Percentiles rank a stretch among this genome's conserved stretches.
Conservation (phyloP, 2,329 filamentous ascomycete genomes). For the Samsoniella hepiali region DNA sequence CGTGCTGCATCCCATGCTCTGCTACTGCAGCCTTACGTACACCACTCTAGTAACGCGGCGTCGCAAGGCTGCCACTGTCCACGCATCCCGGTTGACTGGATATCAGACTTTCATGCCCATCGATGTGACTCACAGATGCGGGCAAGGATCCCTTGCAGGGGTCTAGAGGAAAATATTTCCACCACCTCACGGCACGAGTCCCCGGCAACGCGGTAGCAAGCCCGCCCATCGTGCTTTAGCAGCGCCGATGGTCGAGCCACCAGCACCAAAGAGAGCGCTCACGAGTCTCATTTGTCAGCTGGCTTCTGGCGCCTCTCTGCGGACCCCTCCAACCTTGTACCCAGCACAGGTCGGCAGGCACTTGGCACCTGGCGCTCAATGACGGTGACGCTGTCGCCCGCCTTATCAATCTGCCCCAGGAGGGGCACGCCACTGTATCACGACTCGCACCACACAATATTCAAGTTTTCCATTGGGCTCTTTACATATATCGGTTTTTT, state of each 20-base stretch:
- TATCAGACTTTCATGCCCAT: background rate
- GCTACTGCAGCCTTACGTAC: background rate
- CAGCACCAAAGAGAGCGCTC: conserved; percentile 1
- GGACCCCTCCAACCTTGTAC: background rate
- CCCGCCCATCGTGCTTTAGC: background rate
- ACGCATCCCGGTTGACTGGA: background rate
- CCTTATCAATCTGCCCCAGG: conserved; percentile 4
- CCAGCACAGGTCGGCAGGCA: too few relatives aligned
- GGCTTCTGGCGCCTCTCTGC: background rate
- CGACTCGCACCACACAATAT: background rate
- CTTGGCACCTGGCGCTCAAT: background rate
- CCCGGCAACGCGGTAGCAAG: background rate
- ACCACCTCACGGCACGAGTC: background rate
- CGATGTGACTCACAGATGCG: conserved; percentile 12
- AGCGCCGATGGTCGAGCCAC: background rate
- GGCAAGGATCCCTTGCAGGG: background rate
- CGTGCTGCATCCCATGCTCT: background rate
- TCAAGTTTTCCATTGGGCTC: background rate
- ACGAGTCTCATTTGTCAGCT: conserved; percentile 11
- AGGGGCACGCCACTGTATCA: background rate
- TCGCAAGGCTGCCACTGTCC: conserved; percentile 13
- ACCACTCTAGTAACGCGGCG: background rate
- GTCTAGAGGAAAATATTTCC: background rate
- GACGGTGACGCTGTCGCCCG: background rate
- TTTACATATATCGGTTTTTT: background rate